phyloP scores from a whole-genome alignment of 805 yeast species.

The Spathaspora boniae region DNA sequence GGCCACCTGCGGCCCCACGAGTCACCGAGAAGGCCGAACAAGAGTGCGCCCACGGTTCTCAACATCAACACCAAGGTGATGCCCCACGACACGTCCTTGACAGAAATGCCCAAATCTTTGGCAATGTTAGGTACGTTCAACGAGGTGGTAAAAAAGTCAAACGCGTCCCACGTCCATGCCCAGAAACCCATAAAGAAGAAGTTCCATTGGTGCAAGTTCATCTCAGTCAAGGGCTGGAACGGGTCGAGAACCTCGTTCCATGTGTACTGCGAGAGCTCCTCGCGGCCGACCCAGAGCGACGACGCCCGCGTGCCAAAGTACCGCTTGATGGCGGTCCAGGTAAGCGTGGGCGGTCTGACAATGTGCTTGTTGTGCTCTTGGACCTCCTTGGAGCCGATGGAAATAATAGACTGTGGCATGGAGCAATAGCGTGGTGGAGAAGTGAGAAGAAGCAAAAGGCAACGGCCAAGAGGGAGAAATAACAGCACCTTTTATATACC shows the following conservation, averaged over 20 bases:
- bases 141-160: slow-evolving; percentile 64
- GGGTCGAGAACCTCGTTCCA: slow-evolving; percentile 44
- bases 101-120: slow-evolving; percentile 36
- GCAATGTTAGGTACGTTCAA: slow-evolving; percentile 53
- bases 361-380: no score
- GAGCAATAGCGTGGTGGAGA: no score
- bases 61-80: slow-evolving; percentile 68
- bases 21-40: slow-evolving; percentile 61
- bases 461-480: no score
- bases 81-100: slow-evolving; percentile 64
- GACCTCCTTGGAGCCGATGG: no score
- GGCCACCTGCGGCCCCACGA: slow-evolving; percentile 65
- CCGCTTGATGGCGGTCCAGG: slow-evolving; percentile 8
- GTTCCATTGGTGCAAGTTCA: slow-evolving; percentile 47
- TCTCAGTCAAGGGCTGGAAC: slow-evolving; percentile 32
- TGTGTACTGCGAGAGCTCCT: slow-evolving; percentile 30
- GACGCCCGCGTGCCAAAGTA: slow-evolving; percentile 48
- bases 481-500: no score
- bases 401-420: no score
- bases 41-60: slow-evolving; percentile 64
- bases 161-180: slow-evolving; percentile 71
- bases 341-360: slow-evolving; percentile 21
- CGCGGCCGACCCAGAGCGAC: slow-evolving; percentile 44
- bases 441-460: no score
- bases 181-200: slow-evolving; percentile 55